A percentile compares a stretch with the other conserved stretches of the same genome.
These are phyloP conservation scores for Microsporum canis DNA, from an alignment of 2,329 filamentous ascomycete species.

Conservation along the genomic window DNA sequence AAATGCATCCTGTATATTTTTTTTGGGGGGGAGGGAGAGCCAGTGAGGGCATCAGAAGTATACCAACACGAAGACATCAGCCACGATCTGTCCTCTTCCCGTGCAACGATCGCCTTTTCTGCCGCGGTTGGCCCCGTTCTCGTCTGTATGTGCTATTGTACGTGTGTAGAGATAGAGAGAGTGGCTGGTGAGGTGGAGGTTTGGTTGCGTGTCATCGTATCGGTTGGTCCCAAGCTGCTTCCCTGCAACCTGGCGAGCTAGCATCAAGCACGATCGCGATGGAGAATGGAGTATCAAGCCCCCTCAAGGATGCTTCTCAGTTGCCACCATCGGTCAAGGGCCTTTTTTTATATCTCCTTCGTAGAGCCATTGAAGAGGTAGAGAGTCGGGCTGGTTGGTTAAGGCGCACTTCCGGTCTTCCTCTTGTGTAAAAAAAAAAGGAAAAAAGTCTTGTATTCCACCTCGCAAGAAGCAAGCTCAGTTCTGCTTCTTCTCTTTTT, in stretches of 20 bases:
- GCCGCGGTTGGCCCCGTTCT: neutral
- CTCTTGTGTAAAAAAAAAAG: too few species aligned
- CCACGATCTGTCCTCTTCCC: neutral
- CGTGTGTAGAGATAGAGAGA: neutral
- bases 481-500: neutral
- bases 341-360: neutral
- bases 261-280: conserved; percentile 2
- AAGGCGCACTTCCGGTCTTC: too few species aligned
- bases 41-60: neutral
- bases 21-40: neutral
- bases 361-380: neutral
- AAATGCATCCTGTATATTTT: neutral
- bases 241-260: neutral
- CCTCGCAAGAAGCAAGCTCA: too few species aligned
- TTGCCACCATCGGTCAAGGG: neutral
- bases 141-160: neutral
- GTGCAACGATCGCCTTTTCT: neutral
- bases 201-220: neutral
- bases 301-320: neutral
- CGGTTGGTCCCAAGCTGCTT: neutral
- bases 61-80: neutral
- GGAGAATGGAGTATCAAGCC: neutral
- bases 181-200: conserved; percentile 2
- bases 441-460: too few species aligned
- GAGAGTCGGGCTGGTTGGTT: too few species aligned